Evolutionary conservation across 208 protist species (phyloP), one percentile per base, ranked within the genome.

Genomic region (Herpetomonas muscarum): DNA sequence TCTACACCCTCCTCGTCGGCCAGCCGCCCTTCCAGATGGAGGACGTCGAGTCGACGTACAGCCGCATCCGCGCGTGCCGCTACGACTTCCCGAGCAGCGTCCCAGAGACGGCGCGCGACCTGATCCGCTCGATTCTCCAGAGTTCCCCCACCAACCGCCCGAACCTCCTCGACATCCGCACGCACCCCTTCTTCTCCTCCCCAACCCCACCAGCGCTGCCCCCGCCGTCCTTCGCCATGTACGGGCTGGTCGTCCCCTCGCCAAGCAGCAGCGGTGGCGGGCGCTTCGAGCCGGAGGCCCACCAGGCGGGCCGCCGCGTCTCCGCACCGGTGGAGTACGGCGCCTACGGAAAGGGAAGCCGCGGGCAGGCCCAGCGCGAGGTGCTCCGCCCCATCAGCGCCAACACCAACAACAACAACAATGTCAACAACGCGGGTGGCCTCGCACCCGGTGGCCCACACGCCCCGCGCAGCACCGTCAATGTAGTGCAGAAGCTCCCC

Each of bases 21-120:
- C 83, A 93, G 55, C 97, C 98, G 32, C 98, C 98, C 1, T 99
- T 99, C 70, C 96, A 99, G 80, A 99, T 97, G 37, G 69, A 63
- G 15, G 85, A 98, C 58, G 85, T 98, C 6, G 97, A 98, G 70
- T 74, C 76, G 7, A 99, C 98, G 21, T 99, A 99, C 79, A 77
- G 89, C 42, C 78, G 90, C 32, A 99, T 99, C 60, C 66, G 75
- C 19, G 63, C 90, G 49, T 95, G 92, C 58, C 64, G 76, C 30
- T 99, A 99, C 79, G 67, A 82, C 22, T 97, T 98, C 64, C 97
- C 98, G 0, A 10, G 56, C 3, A 50, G 64, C 36, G 56, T 95
- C 6, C 52, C 57, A 2, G 71, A 98, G 21, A 74, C 72, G 13
- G 54, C 79, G 42, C 90, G 91, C 55, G 80, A 92, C 50, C 82